Evolutionary conservation across 2,329 filamentous ascomycete species (phyloP), one percentile per base, ranked within the genome.

Genomic region (Cercospora nicotianae): DNA sequence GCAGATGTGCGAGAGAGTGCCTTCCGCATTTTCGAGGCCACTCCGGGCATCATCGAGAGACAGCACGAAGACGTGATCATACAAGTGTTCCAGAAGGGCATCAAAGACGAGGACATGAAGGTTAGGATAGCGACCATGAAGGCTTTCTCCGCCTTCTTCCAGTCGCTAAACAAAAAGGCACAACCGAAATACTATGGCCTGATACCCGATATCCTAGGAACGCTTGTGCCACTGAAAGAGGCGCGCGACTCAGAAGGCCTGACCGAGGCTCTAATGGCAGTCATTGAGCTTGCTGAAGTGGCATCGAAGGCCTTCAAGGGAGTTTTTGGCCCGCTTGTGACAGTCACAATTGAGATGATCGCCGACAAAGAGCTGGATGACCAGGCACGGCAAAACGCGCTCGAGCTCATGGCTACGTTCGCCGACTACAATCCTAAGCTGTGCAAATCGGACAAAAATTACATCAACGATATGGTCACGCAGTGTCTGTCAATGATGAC

Each of bases 401-500:
- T 99, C 51, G 95, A 99, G 80, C 87, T 99, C 65, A 97, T 99
- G 92, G 94, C 94, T 28, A 99, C 95, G 0, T 99, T 99, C 79
- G 94, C 94, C 72, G 95, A 99, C 77, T 95, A 94, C 75, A 91
- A 93, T 0, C 93, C 95, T 4, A 90, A 91, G 42, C 94, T 98
- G 89, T 98, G 95, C 84, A 92, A 91, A 78, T 97, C 97, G 79
- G 94, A 99, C 77, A 81, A 89, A n/a, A 90, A 89, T 10, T 99
- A 96, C 81, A 95, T 94, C 2, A 90, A 87, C 69, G 93, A 97
- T 72, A 99, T 99, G 95, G 96, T 99, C 72, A 98, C 94, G 0
- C 95, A 99, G 80, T 99, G 95, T 79, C 83, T 99, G 73, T 98
- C 94, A 74, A 83, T 99, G 74, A 99, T 99, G 95, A 98, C 95